Evolutionary conservation across 2,329 filamentous ascomycete genomes (phyloP).

Genomic region (Ceratocystis huliohia): DNA sequence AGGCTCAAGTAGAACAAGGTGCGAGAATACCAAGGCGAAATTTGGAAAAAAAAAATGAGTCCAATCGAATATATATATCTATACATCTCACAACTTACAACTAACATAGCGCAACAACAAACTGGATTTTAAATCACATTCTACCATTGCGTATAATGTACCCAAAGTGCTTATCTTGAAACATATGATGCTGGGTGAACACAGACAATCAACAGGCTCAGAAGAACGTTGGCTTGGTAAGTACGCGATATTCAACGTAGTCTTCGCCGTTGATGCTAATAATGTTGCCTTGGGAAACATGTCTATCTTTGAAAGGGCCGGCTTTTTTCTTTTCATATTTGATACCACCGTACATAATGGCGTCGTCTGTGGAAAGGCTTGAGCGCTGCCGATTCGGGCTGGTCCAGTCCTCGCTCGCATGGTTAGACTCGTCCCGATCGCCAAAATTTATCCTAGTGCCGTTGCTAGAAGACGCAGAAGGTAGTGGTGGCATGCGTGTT

Average conservation of each 20-base stretch:
- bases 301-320: conserved; percentile 49
- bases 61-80: too few species aligned
- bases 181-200: neutral
- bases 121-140: too few species aligned
- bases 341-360: conserved; percentile 45
- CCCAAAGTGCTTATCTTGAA: neutral
- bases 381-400: conserved; percentile 6
- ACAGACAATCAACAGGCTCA: conserved; percentile 24
- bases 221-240: conserved; percentile 51
- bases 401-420: conserved; percentile 9
- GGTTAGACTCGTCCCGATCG: neutral
- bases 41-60: too few species aligned
- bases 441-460: conserved; percentile 3
- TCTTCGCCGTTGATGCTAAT: conserved; percentile 55
- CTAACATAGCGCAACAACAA: too few species aligned
- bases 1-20: too few species aligned
- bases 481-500: neutral
- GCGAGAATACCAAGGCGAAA: too few species aligned
- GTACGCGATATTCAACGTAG: conserved; percentile 53
- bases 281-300: conserved; percentile 49
- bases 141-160: neutral
- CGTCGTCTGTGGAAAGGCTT: conserved; percentile 32
- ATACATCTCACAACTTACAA: too few species aligned
- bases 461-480: neutral
- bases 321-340: conserved; percentile 50